Percentiles rank a stretch among this genome's conserved stretches.
These are phyloP conservation scores for Suhomyces wounanorum DNA, from an alignment of 1,139 yeast species.

Conservation along the genomic window DNA sequence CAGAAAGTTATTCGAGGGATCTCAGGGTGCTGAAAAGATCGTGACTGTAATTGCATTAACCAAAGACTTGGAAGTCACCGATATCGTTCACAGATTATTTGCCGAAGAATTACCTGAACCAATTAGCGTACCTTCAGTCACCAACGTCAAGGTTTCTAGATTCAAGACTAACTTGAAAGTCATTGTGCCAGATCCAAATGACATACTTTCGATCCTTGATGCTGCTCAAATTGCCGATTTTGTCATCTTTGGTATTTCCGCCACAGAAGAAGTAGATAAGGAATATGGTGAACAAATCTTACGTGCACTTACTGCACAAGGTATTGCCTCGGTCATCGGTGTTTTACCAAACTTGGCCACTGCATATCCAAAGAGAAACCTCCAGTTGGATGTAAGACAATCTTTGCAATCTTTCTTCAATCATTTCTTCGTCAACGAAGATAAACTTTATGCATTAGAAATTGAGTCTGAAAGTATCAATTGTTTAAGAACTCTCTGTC, in stretches of 20 bases:
- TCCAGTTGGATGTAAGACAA: constrained; percentile 75
- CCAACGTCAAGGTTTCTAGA: constrained; percentile 53
- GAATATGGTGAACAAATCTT: constrained; percentile 84
- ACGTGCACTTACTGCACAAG: constrained; percentile 88
- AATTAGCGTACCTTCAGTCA: constrained; percentile 47
- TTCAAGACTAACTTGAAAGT: constrained; percentile 78
- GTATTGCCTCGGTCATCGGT: constrained; percentile 81
- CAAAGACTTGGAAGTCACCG: constrained; percentile 61
- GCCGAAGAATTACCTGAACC: constrained; percentile 26
- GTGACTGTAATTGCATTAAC: constrained; percentile 82
- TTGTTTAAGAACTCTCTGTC: constrained; percentile 75
- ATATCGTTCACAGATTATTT: constrained; percentile 56
- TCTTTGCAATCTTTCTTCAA: constrained; percentile 80
- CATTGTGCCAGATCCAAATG: constrained; percentile 69
- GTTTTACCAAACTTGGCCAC: constrained; percentile 74
- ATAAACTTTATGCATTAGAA: constrained; percentile 74
- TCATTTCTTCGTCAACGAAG: constrained; percentile 90
- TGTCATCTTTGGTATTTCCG: constrained; percentile 84
- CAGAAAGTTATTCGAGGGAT: constrained; percentile 77
- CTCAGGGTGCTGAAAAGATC: constrained; percentile 78
- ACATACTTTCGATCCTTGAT: constrained; percentile 73
- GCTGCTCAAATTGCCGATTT: constrained; percentile 88
- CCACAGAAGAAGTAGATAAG: constrained; percentile 76
- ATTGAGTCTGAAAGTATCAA: constrained; percentile 65
- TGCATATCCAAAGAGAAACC: constrained; percentile 71